A percentile compares a stretch with the other conserved stretches of the same genome.
phyloP scores from a whole-genome alignment of 2,329 filamentous ascomycete species.

The Hymenoscyphus repandus region DNA sequence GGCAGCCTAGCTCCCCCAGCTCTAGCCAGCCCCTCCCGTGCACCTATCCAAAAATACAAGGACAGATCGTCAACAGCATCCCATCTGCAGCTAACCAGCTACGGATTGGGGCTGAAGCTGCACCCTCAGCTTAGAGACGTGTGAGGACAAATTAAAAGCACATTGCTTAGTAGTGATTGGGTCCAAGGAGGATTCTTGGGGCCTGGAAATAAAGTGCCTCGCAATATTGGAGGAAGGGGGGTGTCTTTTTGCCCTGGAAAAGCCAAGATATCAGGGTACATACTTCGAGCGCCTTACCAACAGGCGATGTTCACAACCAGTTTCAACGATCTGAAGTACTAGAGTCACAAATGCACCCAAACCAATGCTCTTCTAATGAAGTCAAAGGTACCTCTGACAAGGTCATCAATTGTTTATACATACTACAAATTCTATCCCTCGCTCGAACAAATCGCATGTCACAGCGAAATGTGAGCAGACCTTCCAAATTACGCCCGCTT shows the following conservation, averaged over 20 bases:
- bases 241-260: too few species aligned
- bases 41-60: not conserved
- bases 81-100: too few species aligned
- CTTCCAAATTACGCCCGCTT: constrained; percentile 16
- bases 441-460: constrained; percentile 10
- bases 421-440: constrained; percentile 5
- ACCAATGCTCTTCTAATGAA: too few species aligned
- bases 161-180: too few species aligned
- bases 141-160: too few species aligned
- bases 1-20: not conserved
- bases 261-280: too few species aligned
- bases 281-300: not conserved
- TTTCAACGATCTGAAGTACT: not conserved
- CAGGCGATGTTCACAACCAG: not conserved
- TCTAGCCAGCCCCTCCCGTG: not conserved
- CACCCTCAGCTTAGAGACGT: not conserved
- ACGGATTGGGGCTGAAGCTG: not conserved
- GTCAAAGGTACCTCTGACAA: too few species aligned
- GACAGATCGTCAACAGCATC: constrained; percentile 1
- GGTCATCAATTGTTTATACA: constrained; percentile 1
- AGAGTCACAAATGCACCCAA: not conserved
- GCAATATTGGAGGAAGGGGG: too few species aligned
- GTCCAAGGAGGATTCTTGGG: too few species aligned
- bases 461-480: not conserved
- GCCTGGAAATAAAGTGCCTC: too few species aligned